Base-by-base conservation (phyloP, 257 asterid genomes). In the Salvia splendens region DNA sequence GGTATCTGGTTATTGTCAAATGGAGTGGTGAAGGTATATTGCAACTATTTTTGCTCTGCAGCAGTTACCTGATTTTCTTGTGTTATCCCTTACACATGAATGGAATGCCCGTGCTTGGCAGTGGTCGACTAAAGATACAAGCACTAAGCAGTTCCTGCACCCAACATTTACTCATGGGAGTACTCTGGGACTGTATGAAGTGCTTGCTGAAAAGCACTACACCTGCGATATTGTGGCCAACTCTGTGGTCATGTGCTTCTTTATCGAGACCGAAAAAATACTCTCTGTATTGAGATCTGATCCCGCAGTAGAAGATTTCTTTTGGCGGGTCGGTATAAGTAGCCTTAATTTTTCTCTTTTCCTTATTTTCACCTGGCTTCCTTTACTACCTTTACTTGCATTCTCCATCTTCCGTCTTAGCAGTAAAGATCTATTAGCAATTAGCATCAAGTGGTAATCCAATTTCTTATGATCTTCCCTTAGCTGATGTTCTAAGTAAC, bases 131-230 rank as follows among this genome's bases (percentile, higher is more conserved):
- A 75, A 75, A 71, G 68, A 68, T 65, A 10, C 71, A 12, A 61
- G 81, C 53, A 58, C 78, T 65, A 82, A 75, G 81, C 87, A 75
- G 65, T 74, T 73, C 65, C 71, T 85, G 83, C 95, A 85, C 75
- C 95, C 92, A 61, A 84, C 89, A 64, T 91, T 88, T 73, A 77
- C 95, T 46, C 97, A 94, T 69, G 97, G 99, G 75, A 86, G 95
- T 73, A 88, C 99, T 16, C 83, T 94, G 80, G 99, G 99, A 66
- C 81, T 91, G 75, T 94, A 94, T 59, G 99, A 94, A 83, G 97
- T 87, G 74, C 95, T 94, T 70, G 86, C 88, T 36, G 91, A 85
- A 73, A 91, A 88, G 95, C 85, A 93, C 46, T 91, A 84, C 74
- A 64, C 86, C 69, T 94, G 97, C 50, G 91, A 91, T 68, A 75